Evolutionary conservation across 208 protist genomes (phyloP).

Genomic region (Crithidia sp.): DNA sequence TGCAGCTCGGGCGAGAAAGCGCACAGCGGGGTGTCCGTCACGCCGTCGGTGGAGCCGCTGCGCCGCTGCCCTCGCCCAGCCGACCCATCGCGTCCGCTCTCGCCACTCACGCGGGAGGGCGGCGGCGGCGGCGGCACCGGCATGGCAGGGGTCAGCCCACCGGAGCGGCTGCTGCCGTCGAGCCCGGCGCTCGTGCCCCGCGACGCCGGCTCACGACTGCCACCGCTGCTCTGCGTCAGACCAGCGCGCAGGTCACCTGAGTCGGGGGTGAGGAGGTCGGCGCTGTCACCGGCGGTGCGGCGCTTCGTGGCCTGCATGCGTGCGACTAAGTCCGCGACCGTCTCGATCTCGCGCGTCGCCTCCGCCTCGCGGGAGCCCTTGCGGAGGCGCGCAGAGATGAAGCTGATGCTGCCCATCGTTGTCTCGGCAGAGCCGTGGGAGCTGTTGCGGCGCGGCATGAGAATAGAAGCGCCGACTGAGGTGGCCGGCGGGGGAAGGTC

Average conservation of each 20-base stretch:
- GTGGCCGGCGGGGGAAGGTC: not conserved
- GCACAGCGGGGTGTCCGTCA: not conserved
- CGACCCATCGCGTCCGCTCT: not conserved
- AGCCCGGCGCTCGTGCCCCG: not conserved
- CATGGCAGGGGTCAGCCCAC: not conserved
- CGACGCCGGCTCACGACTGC: not conserved
- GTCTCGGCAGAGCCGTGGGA: not conserved
- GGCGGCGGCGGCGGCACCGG: not conserved
- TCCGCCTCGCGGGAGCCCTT: slow-evolving; percentile 12
- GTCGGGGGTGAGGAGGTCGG: not conserved
- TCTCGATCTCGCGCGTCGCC: slow-evolving; percentile 3
- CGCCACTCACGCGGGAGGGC: not conserved
- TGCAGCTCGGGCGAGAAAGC: not conserved
- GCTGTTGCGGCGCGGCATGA: slow-evolving; percentile 11
- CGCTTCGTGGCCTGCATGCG: slow-evolving; percentile 9
- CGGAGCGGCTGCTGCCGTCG: not conserved
- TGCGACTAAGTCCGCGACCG: slow-evolving; percentile 13
- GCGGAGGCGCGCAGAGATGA: slow-evolving; percentile 12
- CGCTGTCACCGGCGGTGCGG: not conserved
- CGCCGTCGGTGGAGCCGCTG: not conserved
- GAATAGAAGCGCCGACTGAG: slow-evolving; percentile 10
- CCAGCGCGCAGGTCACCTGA: not conserved
- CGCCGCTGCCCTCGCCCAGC: not conserved
- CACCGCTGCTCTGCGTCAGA: slow-evolving; percentile 2
- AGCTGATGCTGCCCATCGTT: slow-evolving; percentile 10